Conservation (phyloP, 78 protist species). For the Dictyostelium capitatum region DNA sequence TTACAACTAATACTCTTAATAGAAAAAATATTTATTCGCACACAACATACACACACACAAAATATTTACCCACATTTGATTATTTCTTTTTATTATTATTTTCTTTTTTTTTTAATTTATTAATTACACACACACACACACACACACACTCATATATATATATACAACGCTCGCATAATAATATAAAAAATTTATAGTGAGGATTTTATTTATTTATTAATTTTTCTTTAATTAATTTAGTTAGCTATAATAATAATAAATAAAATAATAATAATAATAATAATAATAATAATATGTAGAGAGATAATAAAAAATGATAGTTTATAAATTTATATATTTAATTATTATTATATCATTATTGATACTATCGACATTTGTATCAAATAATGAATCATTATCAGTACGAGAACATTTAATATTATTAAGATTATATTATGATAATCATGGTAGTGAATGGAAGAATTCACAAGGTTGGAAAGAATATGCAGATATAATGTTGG, state of each 20-base stretch:
- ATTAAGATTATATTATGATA: constrained; percentile 19
- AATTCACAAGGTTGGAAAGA: constrained; percentile 32
- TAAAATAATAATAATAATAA: not conserved
- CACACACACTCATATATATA: not conserved
- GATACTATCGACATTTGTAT: constrained; percentile 12
- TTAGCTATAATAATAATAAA: not conserved
- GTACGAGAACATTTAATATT: constrained; percentile 15
- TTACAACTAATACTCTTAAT: not conserved
- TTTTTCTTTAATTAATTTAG: no score
- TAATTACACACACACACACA: not conserved
- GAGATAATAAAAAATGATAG: not conserved
- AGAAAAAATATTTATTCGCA: not conserved
- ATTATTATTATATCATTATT: not conserved
- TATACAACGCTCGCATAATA: no score
- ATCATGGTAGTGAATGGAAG: not conserved
- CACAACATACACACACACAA: not conserved
- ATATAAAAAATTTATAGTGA: no score
- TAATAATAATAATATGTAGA: not conserved
- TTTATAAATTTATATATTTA: not conserved
- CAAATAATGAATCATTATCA: not conserved
- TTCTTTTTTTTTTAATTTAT: no score
- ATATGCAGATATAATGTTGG: constrained; percentile 3
- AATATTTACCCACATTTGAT: no score
- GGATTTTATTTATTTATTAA: no score
- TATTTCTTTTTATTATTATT: no score